Evolutionary conservation across 306 rosid genomes (phyloP).

Genomic region (apple (Malus domestica)): ASM211411v1 NC_041802.1:32084001-32084500

Average conservation of each 20-base stretch:
- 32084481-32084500: background rate
- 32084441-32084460: background rate
- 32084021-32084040: no score
- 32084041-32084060: no score
- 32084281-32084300: constrained; percentile 15
- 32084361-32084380: background rate
- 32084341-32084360: background rate
- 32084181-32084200: background rate
- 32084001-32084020: no score
- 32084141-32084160: background rate
- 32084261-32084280: background rate
- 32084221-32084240: background rate
- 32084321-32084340: background rate
- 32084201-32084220: constrained; percentile 7
- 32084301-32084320: background rate
- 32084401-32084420: background rate
- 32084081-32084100: background rate
- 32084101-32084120: background rate
- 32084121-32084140: background rate
- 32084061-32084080: no score
- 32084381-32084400: background rate
- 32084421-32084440: background rate
- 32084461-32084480: background rate
- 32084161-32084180: background rate
- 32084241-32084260: constrained; percentile 8